Evolutionary conservation across 2,329 filamentous ascomycete genomes (phyloP).

Genomic region (Exophiala viscosa): DNA sequence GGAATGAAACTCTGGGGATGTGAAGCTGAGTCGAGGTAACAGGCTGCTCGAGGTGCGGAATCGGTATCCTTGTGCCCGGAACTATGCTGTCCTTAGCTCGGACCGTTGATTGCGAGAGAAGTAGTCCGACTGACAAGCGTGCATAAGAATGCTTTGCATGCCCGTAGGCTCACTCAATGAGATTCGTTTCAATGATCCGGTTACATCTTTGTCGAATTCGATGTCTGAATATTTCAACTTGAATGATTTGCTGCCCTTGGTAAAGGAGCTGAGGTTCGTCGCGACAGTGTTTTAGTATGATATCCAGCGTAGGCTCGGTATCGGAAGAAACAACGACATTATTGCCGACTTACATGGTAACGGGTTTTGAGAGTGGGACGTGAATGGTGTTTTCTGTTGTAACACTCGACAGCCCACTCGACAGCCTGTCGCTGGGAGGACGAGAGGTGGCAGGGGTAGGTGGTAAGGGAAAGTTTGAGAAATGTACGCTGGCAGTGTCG

Average conservation of each 20-base stretch:
- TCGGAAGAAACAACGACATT: constrained; percentile 7
- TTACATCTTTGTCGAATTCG: constrained; percentile 39
- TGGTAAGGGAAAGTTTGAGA: constrained; percentile 29
- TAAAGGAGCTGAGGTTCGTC: constrained; percentile 37
- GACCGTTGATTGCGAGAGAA: constrained; percentile 2
- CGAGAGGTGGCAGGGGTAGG: constrained; percentile 32
- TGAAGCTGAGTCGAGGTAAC: constrained; percentile 35
- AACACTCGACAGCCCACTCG: constrained; percentile 24
- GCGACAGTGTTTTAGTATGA: constrained; percentile 33
- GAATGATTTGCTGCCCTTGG: constrained; percentile 38
- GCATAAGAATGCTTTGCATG: constrained; percentile 36
- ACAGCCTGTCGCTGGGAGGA: constrained; percentile 19
- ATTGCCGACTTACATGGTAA: constrained; percentile 16
- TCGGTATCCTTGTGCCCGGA: constrained; percentile 36
- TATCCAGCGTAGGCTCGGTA: constrained; percentile 30
- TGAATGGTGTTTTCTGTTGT: constrained; percentile 19
- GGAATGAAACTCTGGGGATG: constrained; percentile 38
- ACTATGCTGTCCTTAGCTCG: constrained; percentile 27
- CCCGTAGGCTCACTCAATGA: constrained; percentile 38
- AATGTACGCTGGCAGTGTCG: constrained; percentile 33
- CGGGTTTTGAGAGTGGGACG: constrained; percentile 13
- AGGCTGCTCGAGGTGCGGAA: constrained; percentile 43
- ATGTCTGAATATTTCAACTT: constrained; percentile 39
- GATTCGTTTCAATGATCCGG: constrained; percentile 35
- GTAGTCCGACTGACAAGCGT: constrained; percentile 33